These are phyloP conservation scores for Talaromyces atroroseus DNA, from an alignment of 2,329 filamentous ascomycete genomes.

Conservation along the genomic window DNA sequence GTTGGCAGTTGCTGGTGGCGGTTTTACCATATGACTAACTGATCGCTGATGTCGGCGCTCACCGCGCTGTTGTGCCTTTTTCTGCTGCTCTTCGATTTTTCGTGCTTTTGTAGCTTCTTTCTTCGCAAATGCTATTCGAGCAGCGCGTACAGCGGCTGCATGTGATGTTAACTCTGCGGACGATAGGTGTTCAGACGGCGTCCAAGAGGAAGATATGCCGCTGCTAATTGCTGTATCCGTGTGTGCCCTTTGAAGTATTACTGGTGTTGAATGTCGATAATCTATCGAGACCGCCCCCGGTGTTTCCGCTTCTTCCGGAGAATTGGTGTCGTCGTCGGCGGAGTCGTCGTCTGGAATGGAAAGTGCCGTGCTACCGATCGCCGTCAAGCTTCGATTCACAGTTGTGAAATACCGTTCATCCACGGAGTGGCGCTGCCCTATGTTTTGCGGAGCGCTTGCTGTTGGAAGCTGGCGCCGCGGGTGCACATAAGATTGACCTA, in stretches of 20 bases:
- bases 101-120: constrained; percentile 54
- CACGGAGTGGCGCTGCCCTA: constrained; percentile 47
- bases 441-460: constrained; percentile 48
- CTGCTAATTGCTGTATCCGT: constrained; percentile 7
- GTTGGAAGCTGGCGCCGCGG: constrained; percentile 52
- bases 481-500: constrained; percentile 49
- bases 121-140: constrained; percentile 53
- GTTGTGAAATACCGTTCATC: constrained; percentile 10
- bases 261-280: constrained; percentile 15
- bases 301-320: constrained; percentile 41
- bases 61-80: constrained; percentile 43
- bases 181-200: constrained; percentile 32
- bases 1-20: constrained; percentile 9
- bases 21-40: constrained; percentile 19
- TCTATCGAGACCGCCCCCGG: constrained; percentile 21
- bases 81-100: constrained; percentile 49
- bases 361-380: not conserved
- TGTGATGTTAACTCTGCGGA: constrained; percentile 50
- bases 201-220: constrained; percentile 7
- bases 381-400: constrained; percentile 8
- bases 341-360: constrained; percentile 39
- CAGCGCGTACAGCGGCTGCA: constrained; percentile 52
- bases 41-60: constrained; percentile 40
- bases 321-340: constrained; percentile 40
- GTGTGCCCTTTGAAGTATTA: constrained; percentile 7